These are phyloP conservation scores for Trametes cinnabarina DNA, from an alignment of 768 basidiomycete genomes.

Conservation along the genomic window DNA sequence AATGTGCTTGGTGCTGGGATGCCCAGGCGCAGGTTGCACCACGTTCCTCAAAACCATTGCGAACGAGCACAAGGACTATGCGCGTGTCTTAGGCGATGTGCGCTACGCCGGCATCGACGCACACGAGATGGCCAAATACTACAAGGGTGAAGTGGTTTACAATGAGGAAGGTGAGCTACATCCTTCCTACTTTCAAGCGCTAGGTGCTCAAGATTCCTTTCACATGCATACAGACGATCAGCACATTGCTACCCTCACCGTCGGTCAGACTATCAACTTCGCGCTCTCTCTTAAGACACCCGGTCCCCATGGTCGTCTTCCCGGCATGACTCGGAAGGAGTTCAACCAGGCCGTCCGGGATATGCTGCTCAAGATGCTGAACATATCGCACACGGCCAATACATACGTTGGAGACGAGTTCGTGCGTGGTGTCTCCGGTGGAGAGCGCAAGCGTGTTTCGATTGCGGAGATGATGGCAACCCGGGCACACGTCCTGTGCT, in stretches of 20 bases:
- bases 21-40: slow-evolving; percentile 81
- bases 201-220: slow-evolving; percentile 17
- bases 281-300: slow-evolving; percentile 74
- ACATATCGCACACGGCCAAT: slow-evolving; percentile 72
- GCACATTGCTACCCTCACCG: slow-evolving; percentile 80
- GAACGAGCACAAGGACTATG: slow-evolving; percentile 68
- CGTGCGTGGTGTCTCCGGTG: slow-evolving; percentile 78
- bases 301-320: slow-evolving; percentile 69
- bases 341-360: slow-evolving; percentile 57
- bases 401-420: slow-evolving; percentile 88
- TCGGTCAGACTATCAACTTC: slow-evolving; percentile 72
- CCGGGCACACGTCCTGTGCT: slow-evolving; percentile 75
- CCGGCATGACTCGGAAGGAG: slow-evolving; percentile 57
- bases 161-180: slow-evolving; percentile 60
- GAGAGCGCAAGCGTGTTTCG: slow-evolving; percentile 76
- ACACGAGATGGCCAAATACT: slow-evolving; percentile 70
- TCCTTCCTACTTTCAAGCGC: neutral
- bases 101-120: slow-evolving; percentile 78
- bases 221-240: slow-evolving; percentile 69
- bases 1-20: slow-evolving; percentile 84
- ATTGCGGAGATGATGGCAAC: slow-evolving; percentile 89
- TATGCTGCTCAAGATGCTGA: slow-evolving; percentile 72
- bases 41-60: slow-evolving; percentile 85
- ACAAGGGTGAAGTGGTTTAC: slow-evolving; percentile 78
- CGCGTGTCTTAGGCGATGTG: slow-evolving; percentile 66